Evolutionary conservation across 1,139 yeast genomes (phyloP).

Genomic region (Saccharomyces pastorianus): DNA sequence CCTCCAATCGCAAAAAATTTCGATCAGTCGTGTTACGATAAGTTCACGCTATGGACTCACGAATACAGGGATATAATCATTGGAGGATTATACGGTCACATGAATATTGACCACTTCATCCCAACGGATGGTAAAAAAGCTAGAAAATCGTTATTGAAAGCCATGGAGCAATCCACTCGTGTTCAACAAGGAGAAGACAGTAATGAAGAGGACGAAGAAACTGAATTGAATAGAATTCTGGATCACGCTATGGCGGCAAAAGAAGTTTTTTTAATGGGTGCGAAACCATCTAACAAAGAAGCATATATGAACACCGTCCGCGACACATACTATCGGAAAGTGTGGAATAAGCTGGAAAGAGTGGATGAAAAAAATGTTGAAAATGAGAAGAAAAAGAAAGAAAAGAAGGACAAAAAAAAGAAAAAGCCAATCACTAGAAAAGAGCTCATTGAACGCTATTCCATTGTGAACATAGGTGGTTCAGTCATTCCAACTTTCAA

Average conservation of each 20-base stretch:
- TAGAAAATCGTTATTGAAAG: slow-evolving; percentile 33
- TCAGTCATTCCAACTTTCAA: slow-evolving; percentile 82
- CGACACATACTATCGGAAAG: slow-evolving; percentile 41
- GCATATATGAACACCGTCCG: slow-evolving; percentile 51
- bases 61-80: slow-evolving; percentile 76
- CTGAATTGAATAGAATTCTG: slow-evolving; percentile 8
- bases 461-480: slow-evolving; percentile 62
- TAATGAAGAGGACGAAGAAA: slow-evolving; percentile 11
- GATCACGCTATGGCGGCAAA: slow-evolving; percentile 29
- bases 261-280: slow-evolving; percentile 39
- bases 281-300: slow-evolving; percentile 60
- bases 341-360: slow-evolving; percentile 15
- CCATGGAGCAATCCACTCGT: slow-evolving; percentile 10
- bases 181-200: slow-evolving; percentile 17
- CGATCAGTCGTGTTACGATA: slow-evolving; percentile 63
- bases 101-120: slow-evolving; percentile 80
- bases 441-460: slow-evolving; percentile 46
- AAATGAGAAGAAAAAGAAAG: slow-evolving; percentile 16
- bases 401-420: slow-evolving; percentile 37
- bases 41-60: slow-evolving; percentile 67
- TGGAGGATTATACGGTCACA: slow-evolving; percentile 81
- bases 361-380: background rate
- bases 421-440: slow-evolving; percentile 33
- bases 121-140: slow-evolving; percentile 68
- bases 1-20: slow-evolving; percentile 77